Evolutionary conservation across 768 basidiomycete genomes (phyloP).

Genomic region (Suillus paluster): DNA sequence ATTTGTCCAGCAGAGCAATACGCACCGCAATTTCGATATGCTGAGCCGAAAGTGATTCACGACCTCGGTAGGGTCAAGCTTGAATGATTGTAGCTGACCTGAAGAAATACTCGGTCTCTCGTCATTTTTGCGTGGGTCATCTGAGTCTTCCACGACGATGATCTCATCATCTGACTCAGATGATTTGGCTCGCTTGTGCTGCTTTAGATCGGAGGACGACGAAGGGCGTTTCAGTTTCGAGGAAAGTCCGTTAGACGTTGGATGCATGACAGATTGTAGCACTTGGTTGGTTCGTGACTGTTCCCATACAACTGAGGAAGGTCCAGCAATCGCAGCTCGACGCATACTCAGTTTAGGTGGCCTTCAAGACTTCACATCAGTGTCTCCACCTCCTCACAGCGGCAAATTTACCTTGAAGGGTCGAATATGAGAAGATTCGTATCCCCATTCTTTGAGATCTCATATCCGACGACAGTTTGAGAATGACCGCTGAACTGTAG

Average conservation of each 20-base stretch:
- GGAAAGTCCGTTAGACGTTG: constrained; percentile 8
- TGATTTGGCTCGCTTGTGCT: constrained; percentile 29
- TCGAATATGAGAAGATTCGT: constrained; percentile 78
- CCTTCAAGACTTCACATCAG: background rate
- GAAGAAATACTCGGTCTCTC: constrained; percentile 3
- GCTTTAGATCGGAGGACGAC: constrained; percentile 24
- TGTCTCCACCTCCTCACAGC: background rate
- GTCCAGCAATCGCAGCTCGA: constrained; percentile 22
- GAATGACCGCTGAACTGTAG: constrained; percentile 88
- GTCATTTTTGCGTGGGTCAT: constrained; percentile 14
- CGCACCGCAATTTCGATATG: constrained; percentile 47
- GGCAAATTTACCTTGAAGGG: constrained; percentile 59
- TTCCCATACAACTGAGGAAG: constrained; percentile 8
- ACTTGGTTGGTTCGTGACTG: constrained; percentile 18
- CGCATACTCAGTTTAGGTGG: constrained; percentile 15
- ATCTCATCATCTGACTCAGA: constrained; percentile 33
- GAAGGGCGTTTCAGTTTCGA: constrained; percentile 28
- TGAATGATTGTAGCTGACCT: background rate
- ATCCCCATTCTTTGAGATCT: constrained; percentile 59
- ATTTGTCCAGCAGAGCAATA: constrained; percentile 9
- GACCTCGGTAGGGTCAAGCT: constrained; percentile 37
- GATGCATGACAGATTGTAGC: constrained; percentile 13
- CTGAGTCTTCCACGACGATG: constrained; percentile 24
- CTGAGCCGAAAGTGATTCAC: constrained; percentile 57
- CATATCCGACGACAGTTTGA: constrained; percentile 85